Evolutionary conservation across 208 protist species (phyloP).

Genomic region (Crithidia expoeki): DNA sequence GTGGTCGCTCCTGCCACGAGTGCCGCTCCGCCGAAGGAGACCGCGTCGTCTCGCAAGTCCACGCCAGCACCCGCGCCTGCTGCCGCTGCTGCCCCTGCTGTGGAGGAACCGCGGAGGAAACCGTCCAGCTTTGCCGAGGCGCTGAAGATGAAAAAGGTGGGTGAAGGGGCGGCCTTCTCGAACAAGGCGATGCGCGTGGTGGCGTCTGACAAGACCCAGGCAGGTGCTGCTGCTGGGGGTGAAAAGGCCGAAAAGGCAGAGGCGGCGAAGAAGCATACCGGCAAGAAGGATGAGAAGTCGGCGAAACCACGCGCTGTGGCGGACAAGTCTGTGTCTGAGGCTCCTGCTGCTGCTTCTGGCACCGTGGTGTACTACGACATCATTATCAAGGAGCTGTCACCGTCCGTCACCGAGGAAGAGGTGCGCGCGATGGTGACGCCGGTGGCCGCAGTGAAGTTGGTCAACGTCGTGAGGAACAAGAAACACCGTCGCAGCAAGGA

Average conservation of each 20-base stretch:
- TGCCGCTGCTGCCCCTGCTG: slow-evolving; percentile 1
- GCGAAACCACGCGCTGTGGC: slow-evolving; percentile 3
- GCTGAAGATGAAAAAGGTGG: slow-evolving; percentile 37
- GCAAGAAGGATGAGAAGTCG: slow-evolving; percentile 16
- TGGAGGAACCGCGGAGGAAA: slow-evolving; percentile 26
- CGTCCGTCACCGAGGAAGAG: slow-evolving; percentile 52
- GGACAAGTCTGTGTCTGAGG: background rate
- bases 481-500: slow-evolving; percentile 56
- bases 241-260: slow-evolving; percentile 31
- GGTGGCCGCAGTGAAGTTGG: slow-evolving; percentile 35
- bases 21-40: background rate
- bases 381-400: slow-evolving; percentile 71
- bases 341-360: slow-evolving; percentile 10
- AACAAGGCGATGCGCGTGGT: slow-evolving; percentile 30
- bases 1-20: background rate
- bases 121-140: slow-evolving; percentile 60
- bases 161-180: slow-evolving; percentile 16
- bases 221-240: background rate
- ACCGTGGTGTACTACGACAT: slow-evolving; percentile 78
- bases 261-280: slow-evolving; percentile 13
- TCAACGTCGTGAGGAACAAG: slow-evolving; percentile 68
- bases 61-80: slow-evolving; percentile 8
- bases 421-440: slow-evolving; percentile 59
- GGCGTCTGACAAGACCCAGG: slow-evolving; percentile 20
- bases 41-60: slow-evolving; percentile 8